Evolutionary conservation across 2,329 filamentous ascomycete genomes (phyloP), one percentile per base, ranked within the genome.

Genomic region (Fusarium mundagurra): DNA sequence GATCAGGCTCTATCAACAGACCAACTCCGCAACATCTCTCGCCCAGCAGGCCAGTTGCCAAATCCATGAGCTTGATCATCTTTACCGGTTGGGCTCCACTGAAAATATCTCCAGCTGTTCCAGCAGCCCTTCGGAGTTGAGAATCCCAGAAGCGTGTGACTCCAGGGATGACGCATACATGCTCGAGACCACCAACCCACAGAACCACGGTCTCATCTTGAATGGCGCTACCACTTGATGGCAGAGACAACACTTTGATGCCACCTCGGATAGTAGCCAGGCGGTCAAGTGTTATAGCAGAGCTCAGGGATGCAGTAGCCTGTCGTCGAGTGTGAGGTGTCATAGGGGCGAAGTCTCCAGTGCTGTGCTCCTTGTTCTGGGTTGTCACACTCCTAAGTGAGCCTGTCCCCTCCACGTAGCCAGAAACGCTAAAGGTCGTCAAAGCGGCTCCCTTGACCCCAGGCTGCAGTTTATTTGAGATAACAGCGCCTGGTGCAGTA

Each of bases 311-410:
- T 17, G 84, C 83, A 8, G 88, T 82, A 9, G 86, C 88, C 67
- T 89, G 88, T 44, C 86, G 86, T 44, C 90, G 84, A 16, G 88
- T 89, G 69, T 90, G 89, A 1, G 90, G 90, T 3, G 90, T 92
- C 89, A 92, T 90, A 16, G 90, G 90, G 16, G 88, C 88, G 71
- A 92, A 91, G 41, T 89, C 89, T 22, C 84, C 84, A 2, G 77
- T 80, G 14, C 84, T 84, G 50, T 79, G 76, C 59, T 83, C 82
- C 64, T 82, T 84, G 47, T 74, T 77, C 50, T 82, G 82, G 6
- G 77, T 71, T 27, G 79, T 67, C 71, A 82, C 76, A 79, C 79
- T 80, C n/a, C 89, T 86, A 47, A 91, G 80, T 5, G 88, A 86
- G 63, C 86, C 87, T 4, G 88, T 89, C 27, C 89, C 89, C 69